Evolutionary conservation across 192 early-diverging fungal genomes (phyloP), one percentile per base, ranked within the genome.

Genomic region (Coemansia biformis): DNA sequence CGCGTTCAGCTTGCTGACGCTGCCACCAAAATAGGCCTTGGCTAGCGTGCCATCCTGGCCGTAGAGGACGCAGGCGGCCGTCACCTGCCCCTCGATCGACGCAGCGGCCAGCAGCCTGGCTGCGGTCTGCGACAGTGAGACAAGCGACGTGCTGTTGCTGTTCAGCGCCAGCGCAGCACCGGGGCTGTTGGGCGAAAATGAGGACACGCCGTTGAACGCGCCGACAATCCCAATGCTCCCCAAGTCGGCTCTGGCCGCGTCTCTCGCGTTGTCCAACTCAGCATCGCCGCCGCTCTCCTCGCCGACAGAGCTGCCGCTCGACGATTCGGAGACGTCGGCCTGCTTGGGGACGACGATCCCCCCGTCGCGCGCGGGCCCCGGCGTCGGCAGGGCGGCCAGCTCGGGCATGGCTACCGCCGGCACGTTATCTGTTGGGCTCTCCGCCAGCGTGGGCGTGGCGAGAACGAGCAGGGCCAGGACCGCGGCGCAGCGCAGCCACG

Each of bases 221-320:
- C 75, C 75, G 5, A 71, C 68, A 47, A 77, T 68, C 13, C 68
- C 75, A 30, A 77, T 73, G 23, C 54, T 54, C 23, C 69, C n/a
- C n/a, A n/a, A n/a, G n/a, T n/a, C n/a, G n/a, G n/a, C n/a, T n/a
- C n/a, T n/a, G n/a, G n/a, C n/a, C n/a, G n/a, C n/a, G n/a, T n/a
- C n/a, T n/a, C n/a, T n/a, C n/a, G n/a, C n/a, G n/a, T n/a, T n/a
- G n/a, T n/a, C n/a, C n/a, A n/a, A n/a, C n/a, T 47, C 45, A 10
- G 4, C 38, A 8, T 34, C 32, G 41, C 51, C 43, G 41, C 33
- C 36, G 34, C 23, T 22, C 31, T 24, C 51, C 23, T 43, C 41
- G 16, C n/a, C n/a, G n/a, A n/a, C n/a, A n/a, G n/a, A n/a, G n/a
- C n/a, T n/a, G n/a, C n/a, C n/a, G n/a, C n/a, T n/a, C n/a, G n/a